Evolutionary conservation across 805 yeast species (phyloP), one percentile per base, ranked within the genome.

Genomic region (Monosporozyma yasuniensis): DNA sequence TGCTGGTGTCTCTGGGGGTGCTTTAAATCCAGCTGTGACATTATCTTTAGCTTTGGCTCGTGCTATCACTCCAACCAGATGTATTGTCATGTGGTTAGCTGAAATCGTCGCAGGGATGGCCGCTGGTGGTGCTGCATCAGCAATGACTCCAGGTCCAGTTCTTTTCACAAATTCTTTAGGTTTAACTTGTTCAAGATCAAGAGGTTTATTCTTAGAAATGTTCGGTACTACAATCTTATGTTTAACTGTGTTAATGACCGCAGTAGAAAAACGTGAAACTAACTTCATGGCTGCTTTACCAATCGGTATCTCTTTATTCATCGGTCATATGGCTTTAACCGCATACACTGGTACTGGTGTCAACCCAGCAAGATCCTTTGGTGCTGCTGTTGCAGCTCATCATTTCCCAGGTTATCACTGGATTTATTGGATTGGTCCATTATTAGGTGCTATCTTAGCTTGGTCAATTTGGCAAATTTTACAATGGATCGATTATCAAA

Each of bases 401-500:
- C 73, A 78, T 21, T 88, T 88, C 82, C 95, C 96, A 34, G 66
- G 61, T 61, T 87, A 87, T 72, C 88, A 81, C 75, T 87, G 95
- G 95, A 87, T 88, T 56, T 87, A 87, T 76, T 87, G 95, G 93
- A 80, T 87, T 51, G 96, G 96, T 49, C 96, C 96, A 53, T 59
- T 81, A 49, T 63, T 84, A 52, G 96, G 95, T 56, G 71, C 90
- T 10, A 53, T 75, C 50, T 64, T 87, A 57, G 83, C 95, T 18
- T 79, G 76, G 57, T 77, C 76, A 53, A 73, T 86, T 56, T 85
- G 87, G 84, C 75, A 81, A 64, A 55, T 79, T 46, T 73, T 87
- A 71, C 81, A 79, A 67, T 59, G 77, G 61, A 72, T 84, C 60
- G 76, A 83, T 61, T 84, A 84, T 70, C 82, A 80, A 71, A 77